phyloP scores from a whole-genome alignment of 495 filamentous ascomycete genomes.

The Sphaerosporella brunnea region DNA sequence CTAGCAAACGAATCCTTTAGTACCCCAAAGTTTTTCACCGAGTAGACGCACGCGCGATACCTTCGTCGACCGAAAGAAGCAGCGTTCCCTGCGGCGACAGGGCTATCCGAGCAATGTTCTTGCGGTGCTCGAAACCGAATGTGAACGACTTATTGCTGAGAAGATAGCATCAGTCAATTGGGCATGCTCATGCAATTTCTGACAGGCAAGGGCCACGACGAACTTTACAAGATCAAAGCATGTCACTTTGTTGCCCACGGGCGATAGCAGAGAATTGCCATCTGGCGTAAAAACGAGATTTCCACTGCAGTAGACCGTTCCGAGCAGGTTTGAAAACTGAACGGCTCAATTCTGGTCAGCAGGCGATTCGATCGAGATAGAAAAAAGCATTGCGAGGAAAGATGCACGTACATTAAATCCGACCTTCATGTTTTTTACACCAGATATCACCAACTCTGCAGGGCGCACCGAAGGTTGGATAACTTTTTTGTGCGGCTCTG shows the following conservation, averaged over 20 bases:
- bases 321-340: constrained; percentile 34
- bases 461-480: too few species aligned
- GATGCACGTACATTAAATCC: constrained; percentile 25
- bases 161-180: constrained; percentile 8
- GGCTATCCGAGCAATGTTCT: constrained; percentile 74
- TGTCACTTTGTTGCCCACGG: constrained; percentile 87
- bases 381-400: too few species aligned
- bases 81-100: constrained; percentile 78
- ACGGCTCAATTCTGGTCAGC: background rate
- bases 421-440: constrained; percentile 23
- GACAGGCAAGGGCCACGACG: constrained; percentile 20
- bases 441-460: too few species aligned
- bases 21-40: too few species aligned
- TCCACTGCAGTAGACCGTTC: constrained; percentile 92
- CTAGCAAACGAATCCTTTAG: constrained; percentile 18
- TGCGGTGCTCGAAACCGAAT: constrained; percentile 81
- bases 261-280: constrained; percentile 88
- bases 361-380: background rate
- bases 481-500: too few species aligned
- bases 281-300: constrained; percentile 94
- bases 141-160: constrained; percentile 86
- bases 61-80: constrained; percentile 75
- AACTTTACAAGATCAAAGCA: constrained; percentile 95
- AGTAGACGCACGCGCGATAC: too few species aligned
- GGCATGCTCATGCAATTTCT: background rate